phyloP scores from a whole-genome alignment of 2,329 filamentous ascomycete genomes.

The Trichophaea hybrida region DNA sequence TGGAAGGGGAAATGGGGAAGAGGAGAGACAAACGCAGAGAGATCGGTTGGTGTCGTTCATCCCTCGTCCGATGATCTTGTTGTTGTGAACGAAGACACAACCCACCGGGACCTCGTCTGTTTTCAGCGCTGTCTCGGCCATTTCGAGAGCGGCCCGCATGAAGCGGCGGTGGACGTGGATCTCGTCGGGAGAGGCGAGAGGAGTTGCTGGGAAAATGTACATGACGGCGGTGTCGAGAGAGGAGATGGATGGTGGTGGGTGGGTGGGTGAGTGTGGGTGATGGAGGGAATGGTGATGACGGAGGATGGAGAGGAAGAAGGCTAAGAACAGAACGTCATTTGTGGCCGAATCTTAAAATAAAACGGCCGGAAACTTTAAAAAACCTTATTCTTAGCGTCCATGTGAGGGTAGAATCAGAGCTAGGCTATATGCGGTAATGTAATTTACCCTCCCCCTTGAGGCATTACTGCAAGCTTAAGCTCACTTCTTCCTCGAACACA shows the following conservation, averaged over 20 bases:
- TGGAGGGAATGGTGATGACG: background rate
- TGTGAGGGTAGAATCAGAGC: no score
- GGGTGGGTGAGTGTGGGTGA: background rate
- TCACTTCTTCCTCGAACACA: background rate
- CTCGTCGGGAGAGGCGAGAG: background rate
- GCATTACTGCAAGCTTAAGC: background rate
- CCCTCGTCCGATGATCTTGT: constrained; percentile 66
- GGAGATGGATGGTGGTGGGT: background rate
- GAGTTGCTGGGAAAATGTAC: background rate
- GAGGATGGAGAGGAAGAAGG: background rate
- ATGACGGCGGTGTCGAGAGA: background rate
- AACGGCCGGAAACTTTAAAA: no score
- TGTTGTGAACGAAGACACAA: constrained; percentile 76
- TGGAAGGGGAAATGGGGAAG: background rate
- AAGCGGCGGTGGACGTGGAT: background rate
- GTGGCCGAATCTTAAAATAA: no score
- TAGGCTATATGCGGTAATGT: no score
- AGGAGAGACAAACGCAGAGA: constrained; percentile 33
- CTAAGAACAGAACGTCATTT: no score
- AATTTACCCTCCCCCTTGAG: no score
- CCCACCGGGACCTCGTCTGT: constrained; percentile 92
- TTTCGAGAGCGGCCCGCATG: constrained; percentile 4
- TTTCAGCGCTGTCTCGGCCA: constrained; percentile 67
- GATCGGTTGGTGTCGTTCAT: constrained; percentile 97
- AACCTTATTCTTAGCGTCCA: no score